These are phyloP conservation scores for Fusarium torulosum DNA, from an alignment of 2,329 filamentous ascomycete genomes.

Conservation along the genomic window DNA sequence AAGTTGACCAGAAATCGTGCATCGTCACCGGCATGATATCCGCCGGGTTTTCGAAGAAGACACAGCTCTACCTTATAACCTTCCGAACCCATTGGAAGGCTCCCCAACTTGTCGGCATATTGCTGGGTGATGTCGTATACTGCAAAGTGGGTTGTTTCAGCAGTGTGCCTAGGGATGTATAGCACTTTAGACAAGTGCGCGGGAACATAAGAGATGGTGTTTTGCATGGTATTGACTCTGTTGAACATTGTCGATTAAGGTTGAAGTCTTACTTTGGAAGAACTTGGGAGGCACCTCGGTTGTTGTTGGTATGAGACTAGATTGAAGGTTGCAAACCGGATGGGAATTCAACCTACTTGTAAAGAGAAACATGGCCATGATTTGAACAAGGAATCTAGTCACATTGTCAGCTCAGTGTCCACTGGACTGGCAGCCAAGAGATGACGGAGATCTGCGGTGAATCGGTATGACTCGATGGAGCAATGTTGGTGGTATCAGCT, in stretches of 20 bases:
- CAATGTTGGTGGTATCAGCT: no score
- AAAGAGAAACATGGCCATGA: no score
- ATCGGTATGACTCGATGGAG: no score
- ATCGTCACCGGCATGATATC: slow-evolving; percentile 1
- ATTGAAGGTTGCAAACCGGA: no score
- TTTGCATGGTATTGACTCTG: neutral
- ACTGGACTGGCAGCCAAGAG: neutral
- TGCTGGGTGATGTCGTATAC: slow-evolving; percentile 14
- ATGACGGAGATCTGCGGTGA: neutral
- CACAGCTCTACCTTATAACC: slow-evolving; percentile 21
- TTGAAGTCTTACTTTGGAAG: neutral
- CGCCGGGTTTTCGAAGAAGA: slow-evolving; percentile 22
- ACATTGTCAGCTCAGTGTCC: accelerated
- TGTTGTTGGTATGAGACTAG: no score
- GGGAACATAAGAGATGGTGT: slow-evolving; percentile 8
- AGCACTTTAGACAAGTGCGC: neutral
- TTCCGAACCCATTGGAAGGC: slow-evolving; percentile 1
- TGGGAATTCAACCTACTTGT: neutral
- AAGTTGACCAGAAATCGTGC: slow-evolving; percentile 16
- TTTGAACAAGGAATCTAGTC: no score
- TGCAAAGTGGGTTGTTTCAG: neutral
- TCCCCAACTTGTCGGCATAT: slow-evolving; percentile 1
- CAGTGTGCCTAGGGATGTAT: slow-evolving; percentile 7
- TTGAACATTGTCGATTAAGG: neutral
- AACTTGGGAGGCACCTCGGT: no score